Evolutionary conservation across 768 basidiomycete species (phyloP).

Genomic region (Tephrocybe sp.): DNA sequence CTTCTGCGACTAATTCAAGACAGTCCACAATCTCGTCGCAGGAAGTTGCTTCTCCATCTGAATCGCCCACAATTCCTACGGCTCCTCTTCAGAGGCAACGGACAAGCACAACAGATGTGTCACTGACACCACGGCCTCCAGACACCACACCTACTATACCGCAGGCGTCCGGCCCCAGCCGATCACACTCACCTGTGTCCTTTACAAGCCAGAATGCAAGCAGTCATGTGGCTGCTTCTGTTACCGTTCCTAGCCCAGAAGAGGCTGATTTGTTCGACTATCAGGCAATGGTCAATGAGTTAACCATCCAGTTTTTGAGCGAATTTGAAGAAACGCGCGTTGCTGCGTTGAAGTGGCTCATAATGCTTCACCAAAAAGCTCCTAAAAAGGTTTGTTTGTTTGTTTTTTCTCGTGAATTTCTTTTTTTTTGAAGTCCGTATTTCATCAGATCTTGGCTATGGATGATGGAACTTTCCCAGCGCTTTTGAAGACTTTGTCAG

Average conservation of each 20-base stretch:
- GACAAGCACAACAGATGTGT: slow-evolving; percentile 34
- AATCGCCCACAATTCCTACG: slow-evolving; percentile 23
- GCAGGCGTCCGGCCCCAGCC: slow-evolving; percentile 34
- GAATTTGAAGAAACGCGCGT: slow-evolving; percentile 97
- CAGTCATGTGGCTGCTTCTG: slow-evolving; percentile 27
- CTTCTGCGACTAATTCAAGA: slow-evolving; percentile 44
- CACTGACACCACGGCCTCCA: slow-evolving; percentile 33
- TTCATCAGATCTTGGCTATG: slow-evolving; percentile 83
- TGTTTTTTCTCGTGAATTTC: neutral
- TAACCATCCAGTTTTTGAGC: slow-evolving; percentile 92
- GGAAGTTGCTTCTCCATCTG: slow-evolving; percentile 43
- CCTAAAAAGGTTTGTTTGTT: slow-evolving; percentile 80
- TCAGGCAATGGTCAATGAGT: slow-evolving; percentile 84
- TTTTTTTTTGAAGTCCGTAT: neutral
- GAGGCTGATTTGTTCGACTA: slow-evolving; percentile 86
- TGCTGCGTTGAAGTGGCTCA: slow-evolving; percentile 94
- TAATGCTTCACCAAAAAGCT: slow-evolving; percentile 98
- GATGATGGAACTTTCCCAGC: slow-evolving; percentile 97
- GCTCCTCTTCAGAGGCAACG: slow-evolving; percentile 23
- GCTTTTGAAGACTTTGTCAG: slow-evolving; percentile 90
- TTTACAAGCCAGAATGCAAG: slow-evolving; percentile 39
- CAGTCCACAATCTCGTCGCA: slow-evolving; percentile 46
- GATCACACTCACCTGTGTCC: slow-evolving; percentile 64
- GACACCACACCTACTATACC: slow-evolving; percentile 28
- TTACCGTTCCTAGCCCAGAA: slow-evolving; percentile 26